Evolutionary conservation across 306 rosid genomes (phyloP).

Genomic region (Gynostemma pentaphyllum): DNA sequence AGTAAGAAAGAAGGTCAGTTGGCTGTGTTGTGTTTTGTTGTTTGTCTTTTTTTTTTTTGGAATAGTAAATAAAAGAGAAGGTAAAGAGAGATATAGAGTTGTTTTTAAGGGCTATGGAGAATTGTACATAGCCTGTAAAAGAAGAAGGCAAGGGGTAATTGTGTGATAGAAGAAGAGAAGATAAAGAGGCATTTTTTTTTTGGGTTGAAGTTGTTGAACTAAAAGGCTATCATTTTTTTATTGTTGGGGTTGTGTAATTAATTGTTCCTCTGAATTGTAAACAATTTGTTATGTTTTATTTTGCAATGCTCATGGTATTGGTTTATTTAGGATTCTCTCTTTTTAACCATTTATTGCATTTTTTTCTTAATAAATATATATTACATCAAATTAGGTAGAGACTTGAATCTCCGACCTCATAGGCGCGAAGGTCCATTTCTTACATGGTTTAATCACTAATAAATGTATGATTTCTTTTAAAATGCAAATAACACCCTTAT

Average conservation of each 20-base stretch:
- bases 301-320: neutral
- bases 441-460: too few species aligned
- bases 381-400: too few species aligned
- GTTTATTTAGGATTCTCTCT: too few species aligned
- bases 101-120: neutral
- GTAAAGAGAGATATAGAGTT: neutral
- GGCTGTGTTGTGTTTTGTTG: neutral
- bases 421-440: too few species aligned
- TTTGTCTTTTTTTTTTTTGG: neutral
- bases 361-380: too few species aligned
- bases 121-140: slow-evolving; percentile 9
- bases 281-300: neutral
- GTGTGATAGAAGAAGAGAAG: slow-evolving; percentile 5
- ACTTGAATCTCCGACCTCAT: too few species aligned
- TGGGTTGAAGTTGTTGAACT: neutral
- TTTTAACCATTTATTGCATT: too few species aligned
- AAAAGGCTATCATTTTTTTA: neutral
- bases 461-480: too few species aligned
- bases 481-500: too few species aligned
- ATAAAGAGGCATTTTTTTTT: too few species aligned
- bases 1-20: neutral
- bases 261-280: neutral
- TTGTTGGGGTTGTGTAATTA: slow-evolving; percentile 7
- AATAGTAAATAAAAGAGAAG: slow-evolving; percentile 9
- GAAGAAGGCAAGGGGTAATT: slow-evolving; percentile 1